Evolutionary conservation across 352 stramenopile species (phyloP), one percentile per base, ranked within the genome.

Genomic region (Globisporangium spiculum): DNA sequence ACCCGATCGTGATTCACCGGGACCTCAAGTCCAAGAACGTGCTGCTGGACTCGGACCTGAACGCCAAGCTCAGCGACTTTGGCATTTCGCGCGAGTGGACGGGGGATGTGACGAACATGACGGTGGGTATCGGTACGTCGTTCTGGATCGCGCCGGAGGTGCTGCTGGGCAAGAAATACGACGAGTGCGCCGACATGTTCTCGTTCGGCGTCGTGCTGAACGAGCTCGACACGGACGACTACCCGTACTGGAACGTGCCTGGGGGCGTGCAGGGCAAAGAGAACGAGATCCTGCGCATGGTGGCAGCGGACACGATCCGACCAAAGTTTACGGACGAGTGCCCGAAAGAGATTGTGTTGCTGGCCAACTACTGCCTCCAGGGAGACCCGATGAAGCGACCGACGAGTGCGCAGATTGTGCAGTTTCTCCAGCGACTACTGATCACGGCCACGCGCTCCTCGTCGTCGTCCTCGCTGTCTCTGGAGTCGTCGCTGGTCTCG

Each of bases 341-440:
- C 27, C 55, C 55, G n/a, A 60, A 60, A 18, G 55, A 20, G 55
- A 60, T 60, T 14, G 9, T 16, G 7, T 5, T 32, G 22, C 50
- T 56, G 9, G 50, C 50, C 2, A 22, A 56, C 22, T 1, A 32
- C n/a, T 56, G 50, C 7, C 50, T 56, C n/a, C 50, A 56, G 50
- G 48, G 48, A 55, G n/a, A 55, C 9, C n/a, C n/a, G 48, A 27
- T 5, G 18, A 55, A 56, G 50, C 22, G 50, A 32, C 50, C 50
- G 22, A 56, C 50, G n/a, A 56, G 50, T 18, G n/a, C 26, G 2
- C 18, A 56, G 22, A 26, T 60, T 5, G 55, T 60, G 30, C 48
- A 55, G n/a, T 55, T 55, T 55, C 48, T 55, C 48, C 48, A 55
- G 48, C 48, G 10, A 18, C 48, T 55, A 7, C 48, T 55, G n/a